Conservation (phyloP, 2,329 filamentous ascomycete genomes). For the Aspergillus sp. region DNA sequence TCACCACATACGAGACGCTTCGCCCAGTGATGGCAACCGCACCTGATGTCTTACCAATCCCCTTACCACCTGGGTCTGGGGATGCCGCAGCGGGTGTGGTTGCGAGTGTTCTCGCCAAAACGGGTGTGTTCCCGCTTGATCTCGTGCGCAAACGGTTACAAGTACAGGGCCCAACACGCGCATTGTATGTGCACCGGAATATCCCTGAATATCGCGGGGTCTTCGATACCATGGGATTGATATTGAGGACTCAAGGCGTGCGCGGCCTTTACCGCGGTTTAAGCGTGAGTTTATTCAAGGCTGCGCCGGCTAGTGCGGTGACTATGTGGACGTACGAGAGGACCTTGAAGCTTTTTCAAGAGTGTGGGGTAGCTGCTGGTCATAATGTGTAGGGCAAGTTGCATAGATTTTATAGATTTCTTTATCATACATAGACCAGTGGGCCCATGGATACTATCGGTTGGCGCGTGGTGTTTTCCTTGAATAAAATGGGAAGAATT, state of each 20-base stretch:
- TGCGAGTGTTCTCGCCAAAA: slow-evolving; percentile 81
- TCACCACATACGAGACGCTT: slow-evolving; percentile 80
- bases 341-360: slow-evolving; percentile 61
- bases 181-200: slow-evolving; percentile 76
- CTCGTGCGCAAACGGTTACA: slow-evolving; percentile 90
- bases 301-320: slow-evolving; percentile 86
- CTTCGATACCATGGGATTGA: slow-evolving; percentile 63
- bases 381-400: slow-evolving; percentile 5
- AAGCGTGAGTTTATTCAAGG: slow-evolving; percentile 86
- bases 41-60: slow-evolving; percentile 22
- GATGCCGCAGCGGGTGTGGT: slow-evolving; percentile 81
- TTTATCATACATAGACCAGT: not conserved
- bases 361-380: slow-evolving; percentile 28
- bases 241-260: slow-evolving; percentile 70
- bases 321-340: slow-evolving; percentile 95
- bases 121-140: slow-evolving; percentile 87
- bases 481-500: not conserved
- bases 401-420: not conserved
- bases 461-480: not conserved
- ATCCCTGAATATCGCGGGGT: slow-evolving; percentile 82
- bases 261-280: slow-evolving; percentile 85
- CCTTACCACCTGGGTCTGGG: slow-evolving; percentile 69
- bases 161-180: slow-evolving; percentile 85
- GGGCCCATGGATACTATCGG: not conserved
- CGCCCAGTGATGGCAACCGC: slow-evolving; percentile 54